Evolutionary conservation across 2,329 filamentous ascomycete species (phyloP), one percentile per base, ranked within the genome.

Genomic region (Talaromyces sp.): DNA sequence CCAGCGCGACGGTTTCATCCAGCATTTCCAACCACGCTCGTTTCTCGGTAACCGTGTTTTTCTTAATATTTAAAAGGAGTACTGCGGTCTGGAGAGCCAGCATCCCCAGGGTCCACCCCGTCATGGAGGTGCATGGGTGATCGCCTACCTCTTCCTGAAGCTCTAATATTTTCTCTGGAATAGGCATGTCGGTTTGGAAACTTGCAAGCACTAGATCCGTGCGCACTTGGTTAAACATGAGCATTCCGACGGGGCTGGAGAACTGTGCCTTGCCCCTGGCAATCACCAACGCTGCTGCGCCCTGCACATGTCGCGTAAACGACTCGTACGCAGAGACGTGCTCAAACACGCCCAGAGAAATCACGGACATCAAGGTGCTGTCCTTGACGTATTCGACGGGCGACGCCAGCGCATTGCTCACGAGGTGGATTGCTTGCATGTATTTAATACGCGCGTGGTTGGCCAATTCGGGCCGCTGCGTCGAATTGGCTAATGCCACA

Each of bases 281-380:
- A 19, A 69, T 61, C 7, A 68, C 64, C 27, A 71, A 51, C 0
- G 68, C 63, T 30, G 66, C 68, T 17, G 69, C 69, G 3, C 69
- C 69, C 22, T 65, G 56, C 25, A 71, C 65, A 59, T 71, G 68
- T 22, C 63, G 66, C 11, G 61, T 57, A 68, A 68, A 71, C 0
- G 67, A 66, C 17, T 67, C 56, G 22, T 62, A 64, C 1, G 64
- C 58, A 4, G 68, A 67, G 55, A 68, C 61, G 22, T 69, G 64
- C 55, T 71, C 69, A n/a, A 71, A 71, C 0, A 71, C 60, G 0
- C 68, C 68, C 3, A 71, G 42, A 4, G 67, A 69, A n/a, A 71
- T 70, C 0, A 71, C 65, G 1, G 69, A 66, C 68, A 70, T 70
- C 53, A 70, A 52, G 4, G 65, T 69, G 30, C 68, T 69, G 55